phyloP scores from a whole-genome alignment of 495 filamentous ascomycete species.

The Penicillium fimorum region DNA sequence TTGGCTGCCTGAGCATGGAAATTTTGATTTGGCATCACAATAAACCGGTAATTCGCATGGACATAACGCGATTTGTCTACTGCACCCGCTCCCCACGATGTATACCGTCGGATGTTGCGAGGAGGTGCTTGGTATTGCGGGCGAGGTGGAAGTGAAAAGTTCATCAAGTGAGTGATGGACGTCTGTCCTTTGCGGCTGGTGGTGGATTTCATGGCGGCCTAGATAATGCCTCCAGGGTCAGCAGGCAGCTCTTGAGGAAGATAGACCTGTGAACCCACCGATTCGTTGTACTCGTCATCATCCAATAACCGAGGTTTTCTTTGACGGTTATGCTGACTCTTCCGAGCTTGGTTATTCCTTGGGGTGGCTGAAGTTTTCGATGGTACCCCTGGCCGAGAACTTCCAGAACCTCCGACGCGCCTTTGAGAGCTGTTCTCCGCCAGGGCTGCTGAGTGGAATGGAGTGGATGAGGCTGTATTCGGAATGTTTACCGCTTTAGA shows the following conservation, averaged over 20 bases:
- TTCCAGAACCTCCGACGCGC: conserved; percentile 62
- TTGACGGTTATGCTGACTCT: conserved; percentile 70
- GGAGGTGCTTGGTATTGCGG: conserved; percentile 62
- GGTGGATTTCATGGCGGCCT: conserved; percentile 79
- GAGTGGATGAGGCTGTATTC: conserved; percentile 36
- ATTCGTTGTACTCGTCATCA: conserved; percentile 83
- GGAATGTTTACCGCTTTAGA: conserved; percentile 48
- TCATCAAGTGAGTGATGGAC: conserved; percentile 95
- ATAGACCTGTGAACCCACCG: conserved; percentile 48
- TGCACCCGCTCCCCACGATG: conserved; percentile 80
- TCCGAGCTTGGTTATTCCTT: conserved; percentile 70
- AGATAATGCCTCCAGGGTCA: conserved; percentile 18
- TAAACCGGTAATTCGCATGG: conserved; percentile 95
- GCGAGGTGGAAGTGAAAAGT: conserved; percentile 79
- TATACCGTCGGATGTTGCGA: conserved; percentile 60
- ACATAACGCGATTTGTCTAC: conserved; percentile 93
- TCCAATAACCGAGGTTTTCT: conserved; percentile 56
- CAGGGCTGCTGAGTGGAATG: conserved; percentile 37
- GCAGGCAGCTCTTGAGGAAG: conserved; percentile 14
- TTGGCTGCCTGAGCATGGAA: conserved; percentile 80
- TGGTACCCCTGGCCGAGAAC: conserved; percentile 58
- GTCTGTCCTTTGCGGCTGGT: conserved; percentile 89
- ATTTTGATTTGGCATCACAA: conserved; percentile 78
- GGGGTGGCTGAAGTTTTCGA: conserved; percentile 51
- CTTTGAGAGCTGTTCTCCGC: conserved; percentile 57